Evolutionary conservation across 2,329 filamentous ascomycete species (phyloP).

Genomic region (Penicillium vulpinum): DNA sequence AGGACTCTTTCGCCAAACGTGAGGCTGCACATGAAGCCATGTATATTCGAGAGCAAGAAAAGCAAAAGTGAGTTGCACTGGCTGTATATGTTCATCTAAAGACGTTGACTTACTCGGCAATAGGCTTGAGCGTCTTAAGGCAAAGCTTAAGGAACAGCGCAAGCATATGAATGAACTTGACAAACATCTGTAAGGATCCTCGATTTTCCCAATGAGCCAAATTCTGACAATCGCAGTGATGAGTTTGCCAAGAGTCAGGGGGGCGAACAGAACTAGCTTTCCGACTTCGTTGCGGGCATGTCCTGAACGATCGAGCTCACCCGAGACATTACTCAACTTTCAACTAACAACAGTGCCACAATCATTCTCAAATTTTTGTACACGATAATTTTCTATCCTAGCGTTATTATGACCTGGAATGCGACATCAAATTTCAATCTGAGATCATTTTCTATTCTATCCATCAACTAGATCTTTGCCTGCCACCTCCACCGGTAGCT

Average conservation of each 20-base stretch:
- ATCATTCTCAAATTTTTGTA: background rate
- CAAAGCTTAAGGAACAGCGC: constrained; percentile 25
- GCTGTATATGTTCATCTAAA: background rate
- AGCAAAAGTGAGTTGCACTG: constrained; percentile 19
- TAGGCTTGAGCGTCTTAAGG: constrained; percentile 19
- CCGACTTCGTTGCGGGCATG: background rate
- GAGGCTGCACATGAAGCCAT: constrained; percentile 20
- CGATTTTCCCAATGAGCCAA: background rate
- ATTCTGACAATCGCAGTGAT: constrained; percentile 12
- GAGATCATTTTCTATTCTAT: background rate
- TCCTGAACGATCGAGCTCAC: background rate
- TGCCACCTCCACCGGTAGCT: constrained; percentile 42
- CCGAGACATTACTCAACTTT: background rate
- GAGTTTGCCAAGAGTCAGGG: constrained; percentile 18
- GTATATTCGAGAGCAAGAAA: constrained; percentile 22
- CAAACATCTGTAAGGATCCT: constrained; percentile 24
- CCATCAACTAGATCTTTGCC: constrained; percentile 31
- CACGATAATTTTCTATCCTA: background rate
- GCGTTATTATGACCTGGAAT: background rate
- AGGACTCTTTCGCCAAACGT: constrained; percentile 23
- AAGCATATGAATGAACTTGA: constrained; percentile 30
- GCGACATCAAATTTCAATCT: background rate
- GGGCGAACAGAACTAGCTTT: constrained; percentile 19
- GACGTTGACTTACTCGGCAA: background rate
- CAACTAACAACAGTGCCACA: background rate